Evolutionary conservation across 2,329 filamentous ascomycete species (phyloP), one percentile per base, ranked within the genome.

Genomic region (Zymoseptoria passerinii): DNA sequence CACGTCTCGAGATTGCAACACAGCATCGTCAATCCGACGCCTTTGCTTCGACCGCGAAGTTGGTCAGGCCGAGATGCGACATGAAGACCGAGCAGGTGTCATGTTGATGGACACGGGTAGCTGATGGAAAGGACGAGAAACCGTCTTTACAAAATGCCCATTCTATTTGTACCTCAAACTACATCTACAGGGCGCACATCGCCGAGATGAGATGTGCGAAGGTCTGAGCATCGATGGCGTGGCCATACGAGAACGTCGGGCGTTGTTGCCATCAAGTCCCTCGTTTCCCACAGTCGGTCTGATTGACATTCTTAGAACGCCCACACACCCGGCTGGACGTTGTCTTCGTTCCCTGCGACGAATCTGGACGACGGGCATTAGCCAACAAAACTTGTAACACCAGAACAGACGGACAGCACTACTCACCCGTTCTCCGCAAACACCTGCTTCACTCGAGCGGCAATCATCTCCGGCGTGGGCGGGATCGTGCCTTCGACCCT

Each of bases 371-470:
- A 50, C 18, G 19, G 20, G 49, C 23, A 20, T 50, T 16, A 50
- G 49, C 49, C 49, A 18, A 23, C 10, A 27, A 8, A 50, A 18
- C 49, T 18, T 7, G 19, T 20, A 18, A 20, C 10, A 8, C 6
- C 19, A 50, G 13, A 50, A 20, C 19, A 28, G 19, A 23, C 23
- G 23, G 23, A 23, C 23, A 9, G 3, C 9, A 7, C 20, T 13
- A 18, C 50, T 48, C 55, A 56, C 48, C 58, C 60, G 44, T 57
- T 35, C 48, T 60, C 55, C 19, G 27, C 48, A 18, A 60, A 57
- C 6, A 58, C 50, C 28, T 53, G 28, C 50, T 59, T 62, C 18
- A 58, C 60, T 18, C 58, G 55, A 23, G 50, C 53, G 4, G 56
- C 52, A 16, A 62, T 56, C 28, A 58, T 48, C 18, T 53, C 58